Base-by-base conservation (phyloP, 106 monocot species). In the Cymbidium sinense region DNA sequence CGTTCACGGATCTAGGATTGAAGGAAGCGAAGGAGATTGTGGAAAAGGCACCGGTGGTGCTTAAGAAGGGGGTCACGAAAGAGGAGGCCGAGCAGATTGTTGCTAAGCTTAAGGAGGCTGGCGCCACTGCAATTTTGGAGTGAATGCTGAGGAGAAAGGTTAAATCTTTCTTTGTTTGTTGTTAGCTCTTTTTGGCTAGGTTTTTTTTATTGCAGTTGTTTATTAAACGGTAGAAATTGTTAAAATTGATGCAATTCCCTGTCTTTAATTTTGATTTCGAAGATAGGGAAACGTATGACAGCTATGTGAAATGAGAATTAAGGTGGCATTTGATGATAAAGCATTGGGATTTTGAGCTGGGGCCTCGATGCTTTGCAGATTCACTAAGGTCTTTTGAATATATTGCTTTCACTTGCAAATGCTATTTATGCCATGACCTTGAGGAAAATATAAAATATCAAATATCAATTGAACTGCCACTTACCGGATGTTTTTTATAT, bases 11-110 rank as follows among this genome's bases (percentile, higher is more conserved):
- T 58, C 81, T 96, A 41, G 91, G 96, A 64, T 74, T 96, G 72
- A 96, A 96, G 86, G 96, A 96, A 84, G 96, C 93, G 8, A 96
- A 96, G 84, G 96, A 96, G 82, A 52, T 93, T 65, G 96, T 96
- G 81, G 96, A 96, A 84, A 96, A 96, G 80, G 83, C 86, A 0
- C 93, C 96, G 1, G 91, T 96, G n/a, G 87, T 96, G 65, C 64
- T 91, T 34, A 93, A 89, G 84, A 88, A 88, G 72, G 88, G 86
- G 11, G 81, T 96, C 0, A 62, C 89, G 8, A 96, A 93, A 77
- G 93, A 96, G 74, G 96, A 91, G 62, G 96, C 93, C 10, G 89
- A 96, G 83, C 77, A 79, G 34, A 88, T 96, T 39, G 79, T 79
- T 2, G 86, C 89, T 43, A 93, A 93, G 83, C 89, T 96, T 71